phyloP scores from a whole-genome alignment of 2,329 filamentous ascomycete species.

The Fusarium compactum region DNA sequence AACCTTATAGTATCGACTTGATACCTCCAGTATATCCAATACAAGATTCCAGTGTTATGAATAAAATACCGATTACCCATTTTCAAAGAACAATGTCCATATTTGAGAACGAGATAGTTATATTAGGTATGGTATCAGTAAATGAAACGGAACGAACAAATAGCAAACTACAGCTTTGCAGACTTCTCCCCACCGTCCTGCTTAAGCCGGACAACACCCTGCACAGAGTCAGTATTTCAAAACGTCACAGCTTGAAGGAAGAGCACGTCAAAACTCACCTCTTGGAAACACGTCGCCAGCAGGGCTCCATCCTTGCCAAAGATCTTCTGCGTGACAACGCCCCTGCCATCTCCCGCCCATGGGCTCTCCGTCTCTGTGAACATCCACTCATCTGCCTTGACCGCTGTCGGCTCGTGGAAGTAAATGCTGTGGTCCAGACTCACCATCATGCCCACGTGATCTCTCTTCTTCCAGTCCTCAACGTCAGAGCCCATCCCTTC shows the following conservation, averaged over 20 bases:
- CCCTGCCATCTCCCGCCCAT: conserved; percentile 82
- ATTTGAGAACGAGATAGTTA: neutral
- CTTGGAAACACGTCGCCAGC: conserved; percentile 83
- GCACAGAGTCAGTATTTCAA: conserved; percentile 34
- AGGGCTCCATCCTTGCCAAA: conserved; percentile 77
- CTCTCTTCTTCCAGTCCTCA: conserved; percentile 63
- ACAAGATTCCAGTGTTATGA: neutral
- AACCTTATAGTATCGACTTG: neutral
- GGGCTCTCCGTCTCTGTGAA: conserved; percentile 83
- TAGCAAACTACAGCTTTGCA: conserved; percentile 50
- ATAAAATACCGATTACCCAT: neutral
- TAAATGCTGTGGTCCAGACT: conserved; percentile 81
- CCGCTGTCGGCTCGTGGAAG: conserved; percentile 70
- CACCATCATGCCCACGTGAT: conserved; percentile 85
- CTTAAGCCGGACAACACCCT: conserved; percentile 66
- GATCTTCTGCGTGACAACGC: conserved; percentile 80
- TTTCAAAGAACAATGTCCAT: neutral
- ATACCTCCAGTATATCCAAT: too few species aligned
- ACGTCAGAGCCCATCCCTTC: conserved; percentile 56
- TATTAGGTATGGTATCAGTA: conserved; percentile 19
- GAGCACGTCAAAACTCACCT: conserved; percentile 63
- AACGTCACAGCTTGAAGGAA: neutral
- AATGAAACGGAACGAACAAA: neutral
- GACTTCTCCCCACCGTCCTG: conserved; percentile 54
- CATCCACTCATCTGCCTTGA: conserved; percentile 80